Base-by-base conservation (phyloP, 2,329 filamentous ascomycete species). In the Fusarium denticulatum region DNA sequence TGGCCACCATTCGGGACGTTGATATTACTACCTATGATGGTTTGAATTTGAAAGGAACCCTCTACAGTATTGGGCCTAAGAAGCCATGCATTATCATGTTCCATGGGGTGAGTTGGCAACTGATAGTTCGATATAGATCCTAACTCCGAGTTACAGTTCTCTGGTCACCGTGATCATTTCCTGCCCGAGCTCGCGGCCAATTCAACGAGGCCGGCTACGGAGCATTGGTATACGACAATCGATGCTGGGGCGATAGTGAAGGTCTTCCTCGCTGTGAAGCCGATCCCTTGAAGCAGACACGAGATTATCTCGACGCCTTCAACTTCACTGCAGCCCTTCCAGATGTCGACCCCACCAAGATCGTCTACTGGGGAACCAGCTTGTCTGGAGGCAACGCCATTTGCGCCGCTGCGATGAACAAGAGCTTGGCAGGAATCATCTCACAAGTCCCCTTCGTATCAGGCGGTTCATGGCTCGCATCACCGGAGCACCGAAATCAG, bases 61-160 rank as follows among this genome's bases (percentile, higher is more conserved):
- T 49, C 0, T 49, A 49, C 15, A 49, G 28, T 4, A 28, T 18
- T 9, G 28, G 46, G 7, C 2, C 28, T 3, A 49, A 49, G 0
- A 49, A 9, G 28, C 28, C 46, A 18, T 32, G 28, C 22, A 32
- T 32, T 14, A 9, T 49, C 22, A 49, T 49, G 46, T 32, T 20
- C 22, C 46, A 49, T n/a, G 46, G 28, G 3, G 46, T 49, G 7
- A 30, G 22, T 32, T 9, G 5, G 9, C 2, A 6, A 4, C 7
- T 12, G 5, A 0, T 5, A 16, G 16, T 15, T 9, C 7, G 0
- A 11, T 6, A 16, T 24, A 16, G 20, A 47, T 10, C 0, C 20
- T 47, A 16, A 47, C 20, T 16, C 9, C 0, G 13, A 3, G 20
- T n/a, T 12, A 1, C 2, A 49, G 46, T 49, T 49, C 14, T 49